phyloP scores from a whole-genome alignment of 1,139 yeast genomes.

The Diutina sp. region DNA sequence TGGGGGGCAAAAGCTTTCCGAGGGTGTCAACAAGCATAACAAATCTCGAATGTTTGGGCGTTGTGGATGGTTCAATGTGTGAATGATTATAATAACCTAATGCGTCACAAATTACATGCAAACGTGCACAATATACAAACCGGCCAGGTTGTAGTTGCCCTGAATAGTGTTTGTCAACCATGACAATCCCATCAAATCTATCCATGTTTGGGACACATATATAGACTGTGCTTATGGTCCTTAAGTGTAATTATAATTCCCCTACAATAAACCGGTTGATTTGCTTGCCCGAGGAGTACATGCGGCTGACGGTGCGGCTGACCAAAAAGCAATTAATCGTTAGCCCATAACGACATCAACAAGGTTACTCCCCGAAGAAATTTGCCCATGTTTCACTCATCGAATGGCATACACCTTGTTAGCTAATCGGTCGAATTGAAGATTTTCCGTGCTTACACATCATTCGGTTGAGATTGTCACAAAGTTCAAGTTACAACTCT shows the following conservation, averaged over 20 bases:
- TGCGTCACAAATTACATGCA: background rate
- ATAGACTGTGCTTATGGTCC: too few relatives aligned
- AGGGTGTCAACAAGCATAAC: background rate
- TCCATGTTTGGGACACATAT: too few relatives aligned
- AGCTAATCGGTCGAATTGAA: too few relatives aligned
- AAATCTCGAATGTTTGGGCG: background rate
- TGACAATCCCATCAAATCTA: background rate
- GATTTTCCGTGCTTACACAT: too few relatives aligned
- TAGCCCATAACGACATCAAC: background rate
- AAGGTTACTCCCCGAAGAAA: too few relatives aligned
- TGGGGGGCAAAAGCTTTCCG: background rate
- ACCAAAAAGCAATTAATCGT: background rate
- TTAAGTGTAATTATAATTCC: too few relatives aligned
- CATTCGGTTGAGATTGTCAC: too few relatives aligned
- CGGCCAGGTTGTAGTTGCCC: background rate
- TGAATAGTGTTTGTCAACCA: background rate
- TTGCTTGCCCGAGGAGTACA: background rate
- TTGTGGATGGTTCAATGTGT: background rate
- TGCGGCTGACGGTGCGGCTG: background rate
- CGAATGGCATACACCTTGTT: background rate
- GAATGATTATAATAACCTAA: background rate
- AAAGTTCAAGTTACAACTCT: too few relatives aligned
- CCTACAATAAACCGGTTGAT: too few relatives aligned
- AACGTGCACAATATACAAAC: background rate
- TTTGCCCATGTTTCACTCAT: background rate